Percentiles rank a stretch among this genome's conserved stretches.
phyloP scores from a whole-genome alignment of 1,139 yeast species.

The Zygosaccharomyces pseudobailii region DNA sequence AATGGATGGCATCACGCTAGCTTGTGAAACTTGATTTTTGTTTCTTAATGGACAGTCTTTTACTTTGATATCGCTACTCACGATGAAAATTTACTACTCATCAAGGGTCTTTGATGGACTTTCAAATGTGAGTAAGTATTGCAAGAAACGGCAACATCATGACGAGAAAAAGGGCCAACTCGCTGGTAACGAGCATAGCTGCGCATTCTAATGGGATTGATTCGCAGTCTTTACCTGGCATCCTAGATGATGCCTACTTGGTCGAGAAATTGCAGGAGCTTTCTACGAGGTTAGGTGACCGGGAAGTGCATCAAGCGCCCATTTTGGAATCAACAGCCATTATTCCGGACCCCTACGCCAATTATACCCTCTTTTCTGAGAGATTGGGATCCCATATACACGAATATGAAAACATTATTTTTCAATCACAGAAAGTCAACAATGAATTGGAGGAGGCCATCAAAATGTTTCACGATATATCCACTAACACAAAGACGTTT shows the following conservation, averaged over 20 bases:
- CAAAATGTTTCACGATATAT: constrained; percentile 18
- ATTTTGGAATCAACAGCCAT: background rate
- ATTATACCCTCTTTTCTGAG: constrained; percentile 19
- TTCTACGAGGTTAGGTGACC: constrained; percentile 11
- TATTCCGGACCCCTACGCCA: constrained; percentile 8
- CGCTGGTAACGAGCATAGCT: constrained; percentile 29
- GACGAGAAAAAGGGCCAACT: constrained; percentile 25
- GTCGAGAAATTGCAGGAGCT: constrained; percentile 22
- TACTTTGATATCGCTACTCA: background rate
- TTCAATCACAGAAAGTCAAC: constrained; percentile 19
- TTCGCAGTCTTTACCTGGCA: constrained; percentile 12
- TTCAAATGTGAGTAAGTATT: background rate
- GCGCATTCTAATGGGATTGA: constrained; percentile 15
- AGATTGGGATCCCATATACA: constrained; percentile 20
- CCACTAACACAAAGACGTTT: constrained; percentile 19
- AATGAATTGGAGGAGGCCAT: constrained; percentile 17
- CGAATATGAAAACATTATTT: constrained; percentile 20
- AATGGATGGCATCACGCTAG: no score
- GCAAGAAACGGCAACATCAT: constrained; percentile 5
- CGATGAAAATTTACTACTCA: background rate
- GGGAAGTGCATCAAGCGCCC: background rate
- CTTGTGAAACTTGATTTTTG: no score
- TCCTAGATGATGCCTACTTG: constrained; percentile 27
- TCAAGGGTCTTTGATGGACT: background rate
- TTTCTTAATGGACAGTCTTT: no score